These are phyloP conservation scores for Solanum medicagineum DNA, from an alignment of 257 asterid genomes.

Conservation along the genomic window DNA sequence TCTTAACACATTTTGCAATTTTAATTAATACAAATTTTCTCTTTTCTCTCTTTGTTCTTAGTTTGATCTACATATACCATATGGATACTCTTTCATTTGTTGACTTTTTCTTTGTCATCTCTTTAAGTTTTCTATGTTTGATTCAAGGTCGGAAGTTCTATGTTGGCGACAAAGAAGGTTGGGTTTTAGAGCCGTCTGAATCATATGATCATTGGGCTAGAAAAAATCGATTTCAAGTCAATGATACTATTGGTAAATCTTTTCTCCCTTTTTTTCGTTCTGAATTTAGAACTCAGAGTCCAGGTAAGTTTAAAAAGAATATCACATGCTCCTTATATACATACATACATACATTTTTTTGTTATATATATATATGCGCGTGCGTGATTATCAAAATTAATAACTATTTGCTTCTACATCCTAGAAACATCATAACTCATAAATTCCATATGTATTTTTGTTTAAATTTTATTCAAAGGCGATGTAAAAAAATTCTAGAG, in stretches of 20 bases:
- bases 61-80: neutral
- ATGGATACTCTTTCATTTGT: neutral
- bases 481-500: neutral
- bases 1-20: neutral
- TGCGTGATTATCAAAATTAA: neutral
- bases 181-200: conserved; percentile 19
- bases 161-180: conserved; percentile 27
- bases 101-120: neutral
- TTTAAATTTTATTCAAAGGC: neutral
- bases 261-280: neutral
- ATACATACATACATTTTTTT: neutral
- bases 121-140: neutral
- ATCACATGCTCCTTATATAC: neutral
- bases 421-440: neutral
- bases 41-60: neutral
- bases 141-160: conserved; percentile 3
- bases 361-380: neutral
- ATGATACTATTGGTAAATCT: conserved; percentile 22
- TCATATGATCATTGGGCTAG: conserved; percentile 22
- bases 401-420: too few relatives aligned
- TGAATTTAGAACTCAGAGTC: neutral
- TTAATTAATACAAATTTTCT: neutral
- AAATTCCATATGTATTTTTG: too few relatives aligned
- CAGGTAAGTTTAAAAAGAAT: neutral
- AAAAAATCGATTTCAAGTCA: conserved; percentile 20